Evolutionary conservation across 2,329 filamentous ascomycete species (phyloP), one percentile per base, ranked within the genome.

Genomic region (Cryphonectria radicalis): DNA sequence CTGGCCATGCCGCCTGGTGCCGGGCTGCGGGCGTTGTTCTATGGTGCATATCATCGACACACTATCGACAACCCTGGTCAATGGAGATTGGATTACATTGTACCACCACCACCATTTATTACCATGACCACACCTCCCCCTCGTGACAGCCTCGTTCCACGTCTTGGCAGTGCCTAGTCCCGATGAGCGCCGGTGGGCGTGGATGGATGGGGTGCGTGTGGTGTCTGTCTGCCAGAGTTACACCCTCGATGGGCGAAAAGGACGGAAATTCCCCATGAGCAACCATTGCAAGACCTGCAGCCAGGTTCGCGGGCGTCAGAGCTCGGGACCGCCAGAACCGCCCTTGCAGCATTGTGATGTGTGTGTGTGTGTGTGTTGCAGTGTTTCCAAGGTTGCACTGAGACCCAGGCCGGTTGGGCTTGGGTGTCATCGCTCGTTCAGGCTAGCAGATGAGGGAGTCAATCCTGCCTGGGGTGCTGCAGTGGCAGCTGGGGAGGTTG

Each of bases 271-370:
- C 3, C 14, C 14, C 55, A 59, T 32, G 25, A 59, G 13, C 46
- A 17, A 35, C 28, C 55, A 59, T 35, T 35, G 55, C 10, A 59
- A 35, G 55, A 32, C 53, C 28, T 59, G 55, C 55, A 57, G 53
- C 46, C 53, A 35, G 55, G 55, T 14, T 28, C 28, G 28, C 55
- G 25, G 55, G 55, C 46, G 37, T 17, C 55, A 59, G 55, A 17
- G 25, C 55, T 59, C 55, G 55, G 62, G 42, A 64, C 62, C 62
- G 62, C 62, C 40, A 42, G 62, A 63, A 63, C 63, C 63, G 42
- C 63, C 63, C 63, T 65, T 65, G 63, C 63, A 65, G 63, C 63
- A 40, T 32, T 64, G n/a, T 64, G 62, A 64, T 64, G 46, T 50
- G 46, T n/a, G 43, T 50, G 43, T 50, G 43, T 50, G 46, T n/a